Conservation (phyloP, 768 basidiomycete genomes). For the Termitomyces sp. region DNA sequence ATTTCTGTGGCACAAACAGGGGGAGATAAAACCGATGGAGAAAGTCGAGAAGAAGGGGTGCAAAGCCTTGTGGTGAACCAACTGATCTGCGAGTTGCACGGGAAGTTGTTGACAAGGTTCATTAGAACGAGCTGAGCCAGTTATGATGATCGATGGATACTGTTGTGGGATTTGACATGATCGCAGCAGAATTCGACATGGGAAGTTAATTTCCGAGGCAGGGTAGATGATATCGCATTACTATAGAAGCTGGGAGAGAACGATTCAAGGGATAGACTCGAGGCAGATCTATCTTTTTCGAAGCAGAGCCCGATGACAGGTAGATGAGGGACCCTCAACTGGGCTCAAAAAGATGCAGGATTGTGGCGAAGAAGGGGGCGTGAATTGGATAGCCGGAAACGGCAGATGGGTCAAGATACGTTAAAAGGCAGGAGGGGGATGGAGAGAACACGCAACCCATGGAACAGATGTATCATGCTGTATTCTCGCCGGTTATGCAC, state of each 20-base stretch:
- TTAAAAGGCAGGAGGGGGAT: constrained; percentile 12
- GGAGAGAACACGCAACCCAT: constrained; percentile 6
- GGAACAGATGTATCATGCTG: not conserved
- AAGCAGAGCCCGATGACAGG: not conserved
- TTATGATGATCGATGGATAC: constrained; percentile 15
- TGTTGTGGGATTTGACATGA: constrained; percentile 8
- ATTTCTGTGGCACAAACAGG: constrained; percentile 6
- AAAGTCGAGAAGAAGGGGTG: constrained; percentile 4
- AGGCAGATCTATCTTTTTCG: constrained; percentile 3
- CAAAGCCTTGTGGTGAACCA: constrained; percentile 2
- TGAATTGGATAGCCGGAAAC: constrained; percentile 6
- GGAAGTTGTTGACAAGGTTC: not conserved
- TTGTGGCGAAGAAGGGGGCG: constrained; percentile 7
- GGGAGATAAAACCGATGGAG: constrained; percentile 7
- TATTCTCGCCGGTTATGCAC: not conserved
- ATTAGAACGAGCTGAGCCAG: not conserved
- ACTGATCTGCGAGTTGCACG: not conserved
- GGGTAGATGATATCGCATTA: constrained; percentile 7
- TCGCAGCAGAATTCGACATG: constrained; percentile 18
- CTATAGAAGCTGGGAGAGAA: not conserved
- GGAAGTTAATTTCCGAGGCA: constrained; percentile 30
- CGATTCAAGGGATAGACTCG: not conserved
- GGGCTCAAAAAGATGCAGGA: not conserved
- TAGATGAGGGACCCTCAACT: not conserved
- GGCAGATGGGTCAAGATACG: constrained; percentile 14